phyloP scores from a whole-genome alignment of 2,329 filamentous ascomycete species.

The Botrytis aclada region DNA sequence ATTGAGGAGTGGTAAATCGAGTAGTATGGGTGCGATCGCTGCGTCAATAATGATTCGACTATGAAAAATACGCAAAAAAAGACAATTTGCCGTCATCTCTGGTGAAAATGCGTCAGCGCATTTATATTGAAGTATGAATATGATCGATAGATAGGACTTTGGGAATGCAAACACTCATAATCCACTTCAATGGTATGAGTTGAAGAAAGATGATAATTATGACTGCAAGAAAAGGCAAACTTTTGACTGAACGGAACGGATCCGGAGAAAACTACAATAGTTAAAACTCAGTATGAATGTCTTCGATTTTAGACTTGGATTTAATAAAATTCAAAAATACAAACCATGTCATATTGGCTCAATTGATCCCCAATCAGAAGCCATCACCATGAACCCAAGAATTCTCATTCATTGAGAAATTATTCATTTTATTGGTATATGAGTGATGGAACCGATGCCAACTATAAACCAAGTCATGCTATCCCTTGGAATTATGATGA shows the following conservation, averaged over 20 bases:
- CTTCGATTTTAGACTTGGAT: no score
- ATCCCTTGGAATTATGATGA: no score
- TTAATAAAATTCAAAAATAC: no score
- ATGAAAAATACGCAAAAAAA: not conserved
- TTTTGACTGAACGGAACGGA: not conserved
- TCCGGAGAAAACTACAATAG: no score
- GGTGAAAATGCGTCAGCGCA: rapidly evolving
- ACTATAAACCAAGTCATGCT: no score
- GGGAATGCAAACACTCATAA: not conserved
- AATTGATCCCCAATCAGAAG: no score
- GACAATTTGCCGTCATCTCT: not conserved
- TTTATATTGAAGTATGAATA: not conserved
- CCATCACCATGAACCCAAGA: no score
- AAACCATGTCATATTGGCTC: no score
- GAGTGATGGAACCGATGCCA: no score
- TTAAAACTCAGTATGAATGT: no score
- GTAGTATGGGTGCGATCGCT: not conserved
- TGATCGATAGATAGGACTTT: not conserved
- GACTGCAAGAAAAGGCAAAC: rapidly evolving
- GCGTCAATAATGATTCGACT: rapidly evolving
- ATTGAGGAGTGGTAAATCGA: not conserved
- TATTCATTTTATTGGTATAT: no score
- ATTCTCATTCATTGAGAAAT: no score
- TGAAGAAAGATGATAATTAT: not conserved
- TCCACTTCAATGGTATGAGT: rapidly evolving